Percentiles rank a stretch among this genome's conserved stretches.
These are phyloP conservation scores for Eurotiales sp. DNA, from an alignment of 2,329 filamentous ascomycete species.

Conservation along the genomic window DNA sequence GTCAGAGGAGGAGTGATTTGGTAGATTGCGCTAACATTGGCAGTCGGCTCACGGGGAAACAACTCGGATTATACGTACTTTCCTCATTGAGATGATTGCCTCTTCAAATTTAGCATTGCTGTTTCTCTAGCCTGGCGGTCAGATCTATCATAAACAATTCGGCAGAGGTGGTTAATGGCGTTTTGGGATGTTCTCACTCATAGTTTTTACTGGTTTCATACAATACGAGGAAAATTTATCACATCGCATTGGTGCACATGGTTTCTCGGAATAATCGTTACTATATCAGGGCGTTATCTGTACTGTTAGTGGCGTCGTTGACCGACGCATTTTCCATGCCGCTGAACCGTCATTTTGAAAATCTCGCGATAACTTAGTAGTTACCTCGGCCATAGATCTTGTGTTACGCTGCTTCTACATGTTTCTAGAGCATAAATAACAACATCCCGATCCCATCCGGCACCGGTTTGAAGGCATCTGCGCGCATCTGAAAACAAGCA, in stretches of 20 bases:
- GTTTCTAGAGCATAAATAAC: no score
- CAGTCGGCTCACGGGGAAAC: background rate
- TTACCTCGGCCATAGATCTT: background rate
- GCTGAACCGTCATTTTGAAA: background rate
- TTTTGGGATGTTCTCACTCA: background rate
- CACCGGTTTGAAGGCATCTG: background rate
- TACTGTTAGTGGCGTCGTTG: slow-evolving; percentile 1
- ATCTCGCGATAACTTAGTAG: no score
- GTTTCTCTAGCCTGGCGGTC: background rate
- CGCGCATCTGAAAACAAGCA: slow-evolving; percentile 34
- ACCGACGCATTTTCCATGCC: background rate
- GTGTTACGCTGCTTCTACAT: no score
- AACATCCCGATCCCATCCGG: slow-evolving; percentile 10
- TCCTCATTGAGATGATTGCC: no score
- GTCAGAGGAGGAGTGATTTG: slow-evolving; percentile 60
- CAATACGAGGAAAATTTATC: background rate
- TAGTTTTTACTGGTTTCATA: background rate
- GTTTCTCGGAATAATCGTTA: background rate
- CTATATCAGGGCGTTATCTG: background rate
- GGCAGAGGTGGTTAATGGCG: background rate
- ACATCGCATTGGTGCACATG: background rate
- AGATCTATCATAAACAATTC: slow-evolving; percentile 1
- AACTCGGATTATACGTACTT: background rate
- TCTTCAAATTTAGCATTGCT: background rate
- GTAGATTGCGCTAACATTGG: background rate